Evolutionary conservation across 106 monocot species (phyloP), one percentile per base, ranked within the genome.

Genomic region (Allium fistulosum): DNA sequence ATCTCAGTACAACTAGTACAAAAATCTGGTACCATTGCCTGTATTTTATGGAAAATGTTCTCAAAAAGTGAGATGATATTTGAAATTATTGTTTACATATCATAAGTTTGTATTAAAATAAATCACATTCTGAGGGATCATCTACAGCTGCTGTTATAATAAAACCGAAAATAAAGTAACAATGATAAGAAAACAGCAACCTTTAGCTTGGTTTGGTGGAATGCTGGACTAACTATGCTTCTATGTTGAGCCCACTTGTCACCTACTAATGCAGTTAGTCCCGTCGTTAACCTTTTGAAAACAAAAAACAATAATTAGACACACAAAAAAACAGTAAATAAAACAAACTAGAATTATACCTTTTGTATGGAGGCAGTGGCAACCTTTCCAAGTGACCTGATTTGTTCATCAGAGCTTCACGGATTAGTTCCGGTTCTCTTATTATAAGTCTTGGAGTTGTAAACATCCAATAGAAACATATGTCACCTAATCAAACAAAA

Each of bases 1-100:
- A 91, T 9, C 28, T 79, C 79, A 17, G 46, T 52, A 57, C 86
- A 91, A 37, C 90, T 77, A 61, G 61, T 46, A 6, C 65, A 77
- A 78, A 91, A 87, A 26, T 83, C 84, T 10, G 79, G 84, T 13
- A 79, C 27, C 90, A 87, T 91, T 15, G 48, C 26, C 90, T 90
- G 64, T 46, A 80, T 22, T 22, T 18, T 22, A 26, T 59, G 22
- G n/a, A 18, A 59, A 9, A 37, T 27, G 13, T 11, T 61, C 2
- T 9, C 27, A 6, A 6, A 37, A 27, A 61, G 3, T 61, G 7
- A 61, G 45, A 11, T 28, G 13, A 37, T 22, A 22, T 8, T 10
- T 27, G 62, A 12, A 62, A 62, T 28, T 46, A 49, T 14, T 63
- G 15, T 55, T 55, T 55, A 8, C 1, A 55, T 55, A 55, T 55